A percentile compares a stretch with the other conserved stretches of the same genome.
These are phyloP conservation scores for Juglanconis sp. DNA, from an alignment of 2,329 filamentous ascomycete genomes.

Conservation along the genomic window DNA sequence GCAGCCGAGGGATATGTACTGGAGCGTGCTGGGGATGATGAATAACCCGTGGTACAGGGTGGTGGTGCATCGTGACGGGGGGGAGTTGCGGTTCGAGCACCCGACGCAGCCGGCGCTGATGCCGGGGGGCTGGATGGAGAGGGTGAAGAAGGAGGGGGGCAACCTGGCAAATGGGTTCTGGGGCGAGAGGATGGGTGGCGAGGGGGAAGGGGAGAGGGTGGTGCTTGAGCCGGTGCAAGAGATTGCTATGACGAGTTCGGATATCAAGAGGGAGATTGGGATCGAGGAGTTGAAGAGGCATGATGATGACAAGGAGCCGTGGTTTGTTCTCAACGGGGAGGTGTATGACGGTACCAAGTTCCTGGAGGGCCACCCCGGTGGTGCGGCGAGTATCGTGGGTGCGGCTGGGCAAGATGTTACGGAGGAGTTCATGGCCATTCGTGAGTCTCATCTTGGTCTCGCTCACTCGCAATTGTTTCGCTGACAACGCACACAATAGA, in stretches of 20 bases:
- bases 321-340: conserved; percentile 86
- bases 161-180: conserved; percentile 79
- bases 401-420: conserved; percentile 79
- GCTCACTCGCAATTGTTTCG: neutral
- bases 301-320: conserved; percentile 62
- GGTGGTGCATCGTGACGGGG: conserved; percentile 66
- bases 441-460: conserved; percentile 49
- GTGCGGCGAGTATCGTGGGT: conserved; percentile 77
- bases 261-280: conserved; percentile 59
- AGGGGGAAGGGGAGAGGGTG: conserved; percentile 36
- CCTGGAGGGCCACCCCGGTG: conserved; percentile 79
- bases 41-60: conserved; percentile 94
- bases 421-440: conserved; percentile 89
- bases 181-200: conserved; percentile 67
- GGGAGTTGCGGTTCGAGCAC: conserved; percentile 74
- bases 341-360: conserved; percentile 85
- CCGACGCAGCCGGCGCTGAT: conserved; percentile 77
- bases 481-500: conserved; percentile 50
- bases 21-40: conserved; percentile 96
- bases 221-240: conserved; percentile 56
- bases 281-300: conserved; percentile 71
- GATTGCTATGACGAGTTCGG: conserved; percentile 74
- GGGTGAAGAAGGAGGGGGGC: conserved; percentile 77
- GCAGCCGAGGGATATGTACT: conserved; percentile 92
- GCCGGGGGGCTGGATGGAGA: conserved; percentile 89